Base-by-base conservation (phyloP, 2,329 filamentous ascomycete genomes). In the Venturia nashicola region DNA sequence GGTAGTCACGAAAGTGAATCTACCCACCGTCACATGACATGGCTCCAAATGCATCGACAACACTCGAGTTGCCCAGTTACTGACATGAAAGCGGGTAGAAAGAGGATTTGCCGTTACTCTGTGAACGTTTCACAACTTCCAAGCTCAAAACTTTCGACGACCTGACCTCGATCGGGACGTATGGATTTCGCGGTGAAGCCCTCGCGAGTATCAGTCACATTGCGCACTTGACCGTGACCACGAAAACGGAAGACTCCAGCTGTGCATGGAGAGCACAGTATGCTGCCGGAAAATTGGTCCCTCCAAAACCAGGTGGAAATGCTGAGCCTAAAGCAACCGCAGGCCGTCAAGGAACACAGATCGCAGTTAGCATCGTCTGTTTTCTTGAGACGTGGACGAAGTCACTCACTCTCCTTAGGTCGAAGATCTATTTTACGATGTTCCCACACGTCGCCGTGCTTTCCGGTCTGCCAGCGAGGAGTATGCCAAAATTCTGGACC, bases 201-300 rank as follows among this genome's bases (percentile, higher is more conserved):
- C 78, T 99, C 63, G 94, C 94, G 16, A 97, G 94, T 76, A 99
- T 99, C 74, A 97, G 93, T 72, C 94, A 99, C 73, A 97, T 99
- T 70, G 93, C 95, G 42, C 95, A 99, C 77, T 81, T 99, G 27
- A 91, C 88, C 4, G 91, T 99, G 54, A 97, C 93, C 1, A 99
- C 95, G 8, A 95, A 91, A 74, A 97, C 92, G 1, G 88, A 89
- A 65, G 86, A 91, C 54, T 96, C 92, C 0, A 87, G 85, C 68
- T 89, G 91, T 75, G 94, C 94, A 18, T 99, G 90, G 89, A 87
- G 90, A 72, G 92, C 92, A 27, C 86, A 90, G 68, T 99, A 96
- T 72, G 84, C 89, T 23, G 87, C 90, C 72, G 93, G 94, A 16
- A 90, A 86, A 68, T 81, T 97, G 55, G 83, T 85, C 7, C 87